A percentile compares a stretch with the other conserved stretches of the same genome.
phyloP scores from a whole-genome alignment of 2,329 filamentous ascomycete species.

The Cercospora nicotianae region DNA sequence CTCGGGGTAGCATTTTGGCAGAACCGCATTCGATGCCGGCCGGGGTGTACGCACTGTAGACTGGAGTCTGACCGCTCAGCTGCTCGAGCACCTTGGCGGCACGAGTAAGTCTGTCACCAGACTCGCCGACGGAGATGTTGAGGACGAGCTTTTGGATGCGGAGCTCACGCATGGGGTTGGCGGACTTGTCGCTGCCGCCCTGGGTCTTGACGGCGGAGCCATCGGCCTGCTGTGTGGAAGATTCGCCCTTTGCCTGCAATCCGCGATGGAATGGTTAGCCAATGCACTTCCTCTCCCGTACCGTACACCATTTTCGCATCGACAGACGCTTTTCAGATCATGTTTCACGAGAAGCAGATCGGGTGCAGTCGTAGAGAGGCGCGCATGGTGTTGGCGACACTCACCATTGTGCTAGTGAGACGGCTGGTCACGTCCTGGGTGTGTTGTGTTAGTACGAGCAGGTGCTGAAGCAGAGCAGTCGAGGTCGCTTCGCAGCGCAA shows the following conservation, averaged over 20 bases:
- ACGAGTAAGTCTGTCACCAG: conserved; percentile 99
- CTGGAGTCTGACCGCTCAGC: conserved; percentile 97
- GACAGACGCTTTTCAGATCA: conserved; percentile 14
- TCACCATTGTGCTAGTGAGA: conserved; percentile 52
- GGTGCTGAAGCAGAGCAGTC: not conserved
- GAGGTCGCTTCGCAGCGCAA: conserved; percentile 1
- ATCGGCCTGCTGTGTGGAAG: conserved; percentile 36
- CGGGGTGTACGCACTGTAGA: conserved; percentile 76
- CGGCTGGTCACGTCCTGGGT: conserved; percentile 29
- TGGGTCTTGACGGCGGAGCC: conserved; percentile 30
- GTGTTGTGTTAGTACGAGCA: conserved; percentile 19
- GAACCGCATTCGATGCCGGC: not conserved
- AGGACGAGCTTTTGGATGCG: conserved; percentile 99
- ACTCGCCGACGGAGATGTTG: conserved; percentile 99
- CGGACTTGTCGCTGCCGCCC: conserved; percentile 65
- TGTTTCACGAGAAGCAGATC: conserved; percentile 9
- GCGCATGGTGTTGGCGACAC: conserved; percentile 29
- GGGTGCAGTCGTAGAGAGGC: conserved; percentile 18
- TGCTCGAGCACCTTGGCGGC: conserved; percentile 99
- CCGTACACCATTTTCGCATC: conserved; percentile 19
- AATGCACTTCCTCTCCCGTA: conserved; percentile 16
- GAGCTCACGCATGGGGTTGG: conserved; percentile 99
- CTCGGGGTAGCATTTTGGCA: not conserved
- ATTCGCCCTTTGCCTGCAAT: conserved; percentile 33
- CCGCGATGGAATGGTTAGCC: conserved; percentile 19